Evolutionary conservation across 495 filamentous ascomycete species (phyloP), one percentile per base, ranked within the genome.

Genomic region (Saxophila tyrrhenica): DNA sequence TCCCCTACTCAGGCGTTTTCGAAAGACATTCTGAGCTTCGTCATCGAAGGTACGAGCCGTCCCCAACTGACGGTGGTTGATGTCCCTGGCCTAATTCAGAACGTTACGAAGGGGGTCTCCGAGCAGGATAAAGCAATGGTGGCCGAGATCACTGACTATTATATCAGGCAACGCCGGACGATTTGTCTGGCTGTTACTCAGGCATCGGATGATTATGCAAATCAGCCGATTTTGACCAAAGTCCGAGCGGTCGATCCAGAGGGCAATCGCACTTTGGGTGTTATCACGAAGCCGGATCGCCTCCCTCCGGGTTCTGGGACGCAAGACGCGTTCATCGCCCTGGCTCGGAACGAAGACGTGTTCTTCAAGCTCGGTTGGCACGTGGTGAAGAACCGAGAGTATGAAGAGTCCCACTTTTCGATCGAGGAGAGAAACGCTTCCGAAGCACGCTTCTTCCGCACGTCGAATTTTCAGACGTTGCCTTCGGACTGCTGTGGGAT

Each of bases 321-420:
- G 15, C 77, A 87, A 52, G 54, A 51, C 0, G 60, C 61, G 5
- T 87, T 75, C 56, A 51, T 86, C 0, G 61, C 73, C 0, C 67
- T 85, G 0, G 73, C 80, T 0, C 63, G 67, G 24, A 89, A 89
- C 55, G 69, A 77, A 25, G 76, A 87, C 48, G 67, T 82, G 16
- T 64, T 61, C 22, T 78, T 89, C 46, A 68, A 74, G 21, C 74
- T 87, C 2, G 84, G 82, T 2, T 88, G 82, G 83, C 81, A 87
- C 65, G 76, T 82, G 2, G 63, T 90, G 21, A 76, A 76, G 8
- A 87, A 86, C 57, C 71, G 77, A 1, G 63, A 63, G 0, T 55
- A 54, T 24, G 51, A 56, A 25, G 56, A 66, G 22, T 46, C 44
- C 25, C 25, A 45, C 39, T 41, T 13, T 10, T 49, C 47, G 5